phyloP scores from a whole-genome alignment of 129 eudicot species.

The Pseudognaphalium luteoalbum region DNA sequence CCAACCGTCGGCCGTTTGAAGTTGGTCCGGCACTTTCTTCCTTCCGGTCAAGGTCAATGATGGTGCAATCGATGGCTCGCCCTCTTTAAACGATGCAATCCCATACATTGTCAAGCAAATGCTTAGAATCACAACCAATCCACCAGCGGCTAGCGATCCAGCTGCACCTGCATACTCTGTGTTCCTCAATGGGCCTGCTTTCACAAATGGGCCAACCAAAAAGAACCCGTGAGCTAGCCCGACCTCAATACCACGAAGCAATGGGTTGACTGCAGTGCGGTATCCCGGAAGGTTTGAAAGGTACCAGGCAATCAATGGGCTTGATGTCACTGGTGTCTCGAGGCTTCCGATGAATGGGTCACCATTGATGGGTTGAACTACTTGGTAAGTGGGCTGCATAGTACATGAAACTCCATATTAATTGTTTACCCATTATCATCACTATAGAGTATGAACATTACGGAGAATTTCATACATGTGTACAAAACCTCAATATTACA shows the following conservation, averaged over 20 bases:
- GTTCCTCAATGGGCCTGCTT: conserved; percentile 89
- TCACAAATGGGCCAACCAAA: conserved; percentile 94
- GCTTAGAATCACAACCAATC: conserved; percentile 82
- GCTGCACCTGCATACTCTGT: conserved; percentile 81
- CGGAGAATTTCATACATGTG: no score
- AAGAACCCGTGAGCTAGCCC: conserved; percentile 95
- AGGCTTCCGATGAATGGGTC: conserved; percentile 99
- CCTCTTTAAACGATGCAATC: conserved; percentile 87
- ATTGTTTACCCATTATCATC: conserved; percentile 9
- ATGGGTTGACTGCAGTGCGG: conserved; percentile 92
- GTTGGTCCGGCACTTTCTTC: conserved; percentile 94
- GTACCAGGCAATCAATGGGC: conserved; percentile 97
- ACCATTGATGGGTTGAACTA: conserved; percentile 91
- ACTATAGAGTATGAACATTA: neutral
- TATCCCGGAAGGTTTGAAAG: conserved; percentile 97
- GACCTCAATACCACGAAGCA: conserved; percentile 85
- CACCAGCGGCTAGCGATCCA: conserved; percentile 91
- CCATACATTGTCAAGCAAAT: conserved; percentile 94
- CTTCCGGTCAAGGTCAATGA: conserved; percentile 84
- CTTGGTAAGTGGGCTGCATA: conserved; percentile 91
- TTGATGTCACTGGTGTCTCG: conserved; percentile 95
- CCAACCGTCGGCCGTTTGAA: conserved; percentile 98
- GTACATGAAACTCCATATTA: conserved; percentile 5
- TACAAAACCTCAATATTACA: neutral
- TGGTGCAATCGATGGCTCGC: conserved; percentile 92